Percentiles rank a stretch among this genome's conserved stretches.
Evolutionary conservation across 2,329 filamentous ascomycete species (phyloP).

Genomic region (Cladosporium oxysporum): DNA sequence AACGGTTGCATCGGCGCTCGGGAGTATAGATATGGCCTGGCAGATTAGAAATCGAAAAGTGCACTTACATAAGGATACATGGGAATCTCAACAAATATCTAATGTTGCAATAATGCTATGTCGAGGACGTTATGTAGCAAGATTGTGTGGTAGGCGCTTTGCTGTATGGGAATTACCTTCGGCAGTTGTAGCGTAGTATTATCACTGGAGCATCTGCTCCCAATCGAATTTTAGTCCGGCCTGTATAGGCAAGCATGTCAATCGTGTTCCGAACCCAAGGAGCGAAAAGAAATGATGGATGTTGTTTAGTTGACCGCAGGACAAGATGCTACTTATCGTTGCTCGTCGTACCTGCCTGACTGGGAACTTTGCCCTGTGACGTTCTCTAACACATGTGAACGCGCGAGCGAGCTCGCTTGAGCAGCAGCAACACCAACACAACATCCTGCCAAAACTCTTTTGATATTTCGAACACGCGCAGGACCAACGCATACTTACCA

Average conservation of each 20-base stretch:
- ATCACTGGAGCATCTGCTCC: neutral
- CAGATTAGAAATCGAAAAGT: constrained; percentile 7
- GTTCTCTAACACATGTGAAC: constrained; percentile 8
- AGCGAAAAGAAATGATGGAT: neutral
- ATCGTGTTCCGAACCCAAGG: neutral
- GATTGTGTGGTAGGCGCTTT: neutral
- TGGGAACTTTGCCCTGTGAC: neutral
- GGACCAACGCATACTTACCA: neutral
- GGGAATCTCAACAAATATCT: neutral
- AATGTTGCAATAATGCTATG: neutral
- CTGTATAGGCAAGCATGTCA: neutral
- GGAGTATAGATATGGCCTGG: neutral
- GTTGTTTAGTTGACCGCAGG: neutral
- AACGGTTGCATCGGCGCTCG: neutral
- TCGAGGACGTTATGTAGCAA: neutral
- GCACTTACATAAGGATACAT: neutral
- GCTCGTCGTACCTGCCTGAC: neutral
- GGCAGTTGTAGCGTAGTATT: neutral
- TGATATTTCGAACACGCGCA: neutral
- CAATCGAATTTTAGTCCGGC: neutral
- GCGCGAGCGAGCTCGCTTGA: neutral
- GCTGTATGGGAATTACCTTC: neutral
- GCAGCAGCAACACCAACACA: neutral
- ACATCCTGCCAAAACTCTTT: neutral
- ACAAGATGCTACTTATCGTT: neutral